Percentiles rank a stretch among this genome's conserved stretches.
Conservation (phyloP, 805 yeast species). For the Candida nitratophila region DNA sequence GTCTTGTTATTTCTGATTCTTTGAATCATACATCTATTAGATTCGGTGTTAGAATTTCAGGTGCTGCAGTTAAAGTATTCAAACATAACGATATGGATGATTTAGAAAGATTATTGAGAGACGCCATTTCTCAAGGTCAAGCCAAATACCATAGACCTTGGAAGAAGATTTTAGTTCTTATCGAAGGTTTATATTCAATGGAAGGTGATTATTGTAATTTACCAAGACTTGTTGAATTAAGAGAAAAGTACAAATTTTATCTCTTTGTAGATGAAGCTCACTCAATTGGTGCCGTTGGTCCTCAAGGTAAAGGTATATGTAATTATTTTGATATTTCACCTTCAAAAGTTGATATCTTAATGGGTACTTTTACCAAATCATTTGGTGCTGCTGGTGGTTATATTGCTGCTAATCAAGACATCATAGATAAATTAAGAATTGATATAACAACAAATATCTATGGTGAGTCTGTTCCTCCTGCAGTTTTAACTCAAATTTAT, state of each 20-base stretch:
- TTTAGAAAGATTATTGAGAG: conserved; percentile 71
- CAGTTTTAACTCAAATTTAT: conserved; percentile 82
- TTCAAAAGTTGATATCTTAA: conserved; percentile 68
- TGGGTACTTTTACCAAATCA: conserved; percentile 97
- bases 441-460: conserved; percentile 67
- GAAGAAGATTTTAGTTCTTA: conserved; percentile 78
- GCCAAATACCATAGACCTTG: conserved; percentile 95
- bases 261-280: conserved; percentile 96
- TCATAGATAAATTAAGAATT: conserved; percentile 69
- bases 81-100: conserved; percentile 85
- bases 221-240: conserved; percentile 65
- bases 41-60: conserved; percentile 87
- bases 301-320: conserved; percentile 88
- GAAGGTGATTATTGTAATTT: conserved; percentile 86
- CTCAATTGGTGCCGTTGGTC: conserved; percentile 98
- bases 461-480: conserved; percentile 86
- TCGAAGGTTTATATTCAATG: conserved; percentile 90
- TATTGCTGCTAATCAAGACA: conserved; percentile 63
- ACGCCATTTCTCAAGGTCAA: conserved; percentile 88
- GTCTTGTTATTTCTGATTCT: conserved; percentile 89
- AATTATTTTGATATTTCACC: conserved; percentile 86
- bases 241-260: conserved; percentile 81
- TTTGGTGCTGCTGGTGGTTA: conserved; percentile 99
- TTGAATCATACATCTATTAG: conserved; percentile 94
- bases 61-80: conserved; percentile 87